A percentile compares a stretch with the other conserved stretches of the same genome.
Evolutionary conservation across 371 early-diverging fungal species (phyloP).

Genomic region (Chytridium lagenaria): DNA sequence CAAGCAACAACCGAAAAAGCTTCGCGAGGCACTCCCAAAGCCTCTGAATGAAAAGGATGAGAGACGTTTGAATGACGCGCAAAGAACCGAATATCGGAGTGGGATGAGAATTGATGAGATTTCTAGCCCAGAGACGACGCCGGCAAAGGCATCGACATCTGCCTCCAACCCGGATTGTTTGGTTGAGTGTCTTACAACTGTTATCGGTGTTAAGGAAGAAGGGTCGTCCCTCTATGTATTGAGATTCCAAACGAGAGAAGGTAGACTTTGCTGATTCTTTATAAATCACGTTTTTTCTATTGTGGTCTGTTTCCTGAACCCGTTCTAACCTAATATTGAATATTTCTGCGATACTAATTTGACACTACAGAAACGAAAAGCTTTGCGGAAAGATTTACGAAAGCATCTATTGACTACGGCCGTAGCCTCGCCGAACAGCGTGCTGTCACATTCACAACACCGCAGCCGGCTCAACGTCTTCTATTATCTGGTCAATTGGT

Average conservation of each 20-base stretch:
- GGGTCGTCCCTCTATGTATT: not conserved
- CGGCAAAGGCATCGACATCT: not conserved
- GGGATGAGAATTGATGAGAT: not conserved
- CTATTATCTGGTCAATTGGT: not conserved
- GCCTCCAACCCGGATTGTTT: slow-evolving; percentile 16
- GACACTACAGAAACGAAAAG: not conserved
- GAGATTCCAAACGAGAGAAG: not conserved
- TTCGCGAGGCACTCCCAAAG: slow-evolving; percentile 15
- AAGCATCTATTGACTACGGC: not conserved
- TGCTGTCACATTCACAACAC: not conserved
- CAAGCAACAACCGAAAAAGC: slow-evolving; percentile 8
- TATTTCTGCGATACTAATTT: not conserved
- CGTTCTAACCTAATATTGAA: no score
- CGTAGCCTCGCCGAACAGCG: slow-evolving; percentile 11
- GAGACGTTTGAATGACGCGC: not conserved
- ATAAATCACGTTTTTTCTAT: not conserved
- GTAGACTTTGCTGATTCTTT: not conserved
- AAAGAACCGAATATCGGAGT: not conserved
- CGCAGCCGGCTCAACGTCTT: not conserved
- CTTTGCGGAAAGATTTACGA: not conserved
- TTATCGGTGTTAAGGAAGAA: slow-evolving; percentile 18
- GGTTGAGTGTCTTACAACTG: slow-evolving; percentile 21
- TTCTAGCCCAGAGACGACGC: not conserved
- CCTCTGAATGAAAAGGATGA: not conserved
- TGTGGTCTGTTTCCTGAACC: not conserved